Conservation (phyloP, 225 moss, liverwort and hornwort genomes). For the Takakia lepidozioides region DNA sequence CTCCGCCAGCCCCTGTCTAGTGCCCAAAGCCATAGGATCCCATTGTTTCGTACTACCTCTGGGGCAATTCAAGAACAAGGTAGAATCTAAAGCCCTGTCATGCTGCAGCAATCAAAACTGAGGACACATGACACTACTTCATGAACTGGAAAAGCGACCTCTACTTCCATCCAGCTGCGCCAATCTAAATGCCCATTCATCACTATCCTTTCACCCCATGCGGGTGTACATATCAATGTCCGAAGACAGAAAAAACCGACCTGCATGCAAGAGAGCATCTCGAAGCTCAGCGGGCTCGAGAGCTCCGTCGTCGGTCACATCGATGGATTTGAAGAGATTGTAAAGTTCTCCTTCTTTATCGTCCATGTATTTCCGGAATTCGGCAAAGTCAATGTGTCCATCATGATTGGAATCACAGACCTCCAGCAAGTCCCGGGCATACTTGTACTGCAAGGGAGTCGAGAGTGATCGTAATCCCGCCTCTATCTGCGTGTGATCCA, state of each 20-base stretch:
- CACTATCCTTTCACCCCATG: no score
- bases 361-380: conserved; percentile 82
- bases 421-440: conserved; percentile 59
- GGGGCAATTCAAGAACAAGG: no score
- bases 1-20: no score
- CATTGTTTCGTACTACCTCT: no score
- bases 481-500: conserved; percentile 63
- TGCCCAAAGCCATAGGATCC: no score
- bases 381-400: conserved; percentile 79
- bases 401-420: conserved; percentile 85
- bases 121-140: no score
- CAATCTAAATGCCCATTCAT: no score
- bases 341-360: conserved; percentile 74
- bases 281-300: conserved; percentile 73
- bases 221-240: no score
- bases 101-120: no score
- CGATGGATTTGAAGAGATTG: conserved; percentile 61
- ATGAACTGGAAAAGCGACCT: no score
- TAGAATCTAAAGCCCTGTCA: no score
- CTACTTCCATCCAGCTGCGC: no score
- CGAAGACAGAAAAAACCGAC: conserved; percentile 22
- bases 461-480: conserved; percentile 39
- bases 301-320: conserved; percentile 71
- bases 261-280: conserved; percentile 57
- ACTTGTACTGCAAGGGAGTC: conserved; percentile 50